phyloP scores from a whole-genome alignment of 164 flowering plant genomes.

The Vitis amurensis region DNA sequence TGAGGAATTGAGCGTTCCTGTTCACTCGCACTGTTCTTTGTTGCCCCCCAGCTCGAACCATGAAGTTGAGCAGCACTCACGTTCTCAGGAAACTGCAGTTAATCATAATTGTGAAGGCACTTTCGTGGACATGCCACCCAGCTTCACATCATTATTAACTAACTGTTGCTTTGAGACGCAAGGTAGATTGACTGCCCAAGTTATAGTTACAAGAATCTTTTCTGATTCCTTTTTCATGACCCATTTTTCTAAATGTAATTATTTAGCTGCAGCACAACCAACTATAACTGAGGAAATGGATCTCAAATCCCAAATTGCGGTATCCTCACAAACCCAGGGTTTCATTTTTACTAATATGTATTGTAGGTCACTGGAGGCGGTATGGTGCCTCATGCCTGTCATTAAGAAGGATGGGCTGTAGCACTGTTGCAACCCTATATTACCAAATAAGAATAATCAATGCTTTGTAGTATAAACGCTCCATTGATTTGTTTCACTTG shows the following conservation, averaged over 20 bases:
- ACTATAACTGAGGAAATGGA: constrained; percentile 28
- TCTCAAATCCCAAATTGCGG: constrained; percentile 57
- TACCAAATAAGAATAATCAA: neutral
- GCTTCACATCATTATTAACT: constrained; percentile 63
- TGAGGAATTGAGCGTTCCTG: constrained; percentile 23
- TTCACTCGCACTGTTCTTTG: constrained; percentile 15
- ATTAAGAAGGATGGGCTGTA: neutral
- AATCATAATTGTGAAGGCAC: constrained; percentile 14
- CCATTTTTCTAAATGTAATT: neutral
- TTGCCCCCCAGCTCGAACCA: constrained; percentile 19
- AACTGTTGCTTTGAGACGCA: constrained; percentile 33
- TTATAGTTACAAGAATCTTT: neutral
- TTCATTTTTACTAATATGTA: neutral
- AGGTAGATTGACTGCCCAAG: constrained; percentile 25
- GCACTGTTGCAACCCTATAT: neutral
- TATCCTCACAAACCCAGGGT: constrained; percentile 21
- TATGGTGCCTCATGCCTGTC: neutral
- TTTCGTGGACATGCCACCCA: constrained; percentile 52
- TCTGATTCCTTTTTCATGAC: neutral
- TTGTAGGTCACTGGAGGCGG: neutral
- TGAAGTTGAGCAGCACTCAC: constrained; percentile 20
- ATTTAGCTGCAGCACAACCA: constrained; percentile 27
- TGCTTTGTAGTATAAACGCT: neutral
- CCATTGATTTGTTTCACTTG: constrained; percentile 3
- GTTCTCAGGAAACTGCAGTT: constrained; percentile 22